Evolutionary conservation across 2,329 filamentous ascomycete genomes (phyloP).

Genomic region (Boeremia lycopersici): DNA sequence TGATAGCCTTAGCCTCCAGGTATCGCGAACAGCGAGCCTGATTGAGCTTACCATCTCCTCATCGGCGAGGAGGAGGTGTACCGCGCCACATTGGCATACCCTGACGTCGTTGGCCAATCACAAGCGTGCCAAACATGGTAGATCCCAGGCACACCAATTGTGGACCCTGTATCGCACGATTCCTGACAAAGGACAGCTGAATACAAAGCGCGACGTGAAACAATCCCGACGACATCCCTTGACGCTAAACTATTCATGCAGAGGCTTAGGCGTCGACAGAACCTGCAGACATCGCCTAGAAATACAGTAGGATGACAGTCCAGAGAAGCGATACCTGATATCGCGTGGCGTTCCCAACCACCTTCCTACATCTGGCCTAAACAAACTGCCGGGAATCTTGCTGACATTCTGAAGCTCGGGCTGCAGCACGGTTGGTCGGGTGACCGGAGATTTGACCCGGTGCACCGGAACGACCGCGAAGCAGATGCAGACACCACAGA

Average conservation of each 20-base stretch:
- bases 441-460: not conserved
- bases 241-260: not conserved
- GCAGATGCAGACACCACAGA: not conserved
- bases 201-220: not conserved
- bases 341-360: too few species aligned
- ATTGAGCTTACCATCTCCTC: not conserved
- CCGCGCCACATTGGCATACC: not conserved
- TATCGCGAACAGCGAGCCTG: not conserved
- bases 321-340: too few species aligned
- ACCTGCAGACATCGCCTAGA: too few species aligned
- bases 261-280: too few species aligned
- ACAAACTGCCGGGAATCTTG: too few species aligned
- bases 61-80: not conserved
- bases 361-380: too few species aligned
- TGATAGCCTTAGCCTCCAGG: not conserved
- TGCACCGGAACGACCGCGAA: not conserved
- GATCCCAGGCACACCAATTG: constrained; percentile 21
- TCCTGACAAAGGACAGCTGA: not conserved
- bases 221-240: not conserved
- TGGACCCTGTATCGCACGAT: constrained; percentile 4
- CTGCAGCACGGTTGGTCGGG: not conserved
- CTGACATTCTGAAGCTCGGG: not conserved
- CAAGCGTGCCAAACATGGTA: not conserved
- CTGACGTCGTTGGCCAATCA: constrained; percentile 1
- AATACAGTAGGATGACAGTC: too few species aligned